Conservation (phyloP, 768 basidiomycete species). For the Lentinula sp. region DNA sequence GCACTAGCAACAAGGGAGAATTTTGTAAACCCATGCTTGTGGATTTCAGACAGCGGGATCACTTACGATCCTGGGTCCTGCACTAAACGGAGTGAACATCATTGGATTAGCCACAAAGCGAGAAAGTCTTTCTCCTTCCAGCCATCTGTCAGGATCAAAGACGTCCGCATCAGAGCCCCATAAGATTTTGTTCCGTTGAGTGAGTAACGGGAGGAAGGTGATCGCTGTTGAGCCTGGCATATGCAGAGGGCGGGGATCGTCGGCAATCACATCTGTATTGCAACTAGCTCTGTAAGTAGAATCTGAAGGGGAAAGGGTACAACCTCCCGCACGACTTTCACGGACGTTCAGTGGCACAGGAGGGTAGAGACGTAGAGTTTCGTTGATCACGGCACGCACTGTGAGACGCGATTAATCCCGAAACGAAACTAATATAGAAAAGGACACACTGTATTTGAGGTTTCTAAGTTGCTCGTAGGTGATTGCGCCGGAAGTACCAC, state of each 20-base stretch:
- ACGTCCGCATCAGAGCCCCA: constrained; percentile 75
- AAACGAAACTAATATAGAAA: neutral
- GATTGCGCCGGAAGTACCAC: constrained; percentile 41
- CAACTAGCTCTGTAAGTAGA: constrained; percentile 24
- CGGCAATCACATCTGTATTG: constrained; percentile 13
- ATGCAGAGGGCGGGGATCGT: constrained; percentile 39
- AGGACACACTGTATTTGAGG: constrained; percentile 58
- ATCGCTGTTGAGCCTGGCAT: constrained; percentile 54
- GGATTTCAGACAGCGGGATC: too few species aligned
- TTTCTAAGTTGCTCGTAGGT: constrained; percentile 52
- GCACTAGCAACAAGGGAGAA: constrained; percentile 34
- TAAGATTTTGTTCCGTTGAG: constrained; percentile 58
- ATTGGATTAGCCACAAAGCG: constrained; percentile 52
- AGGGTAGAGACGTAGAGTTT: constrained; percentile 72
- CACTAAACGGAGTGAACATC: constrained; percentile 73
- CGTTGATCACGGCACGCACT: constrained; percentile 78
- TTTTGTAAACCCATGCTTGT: neutral
- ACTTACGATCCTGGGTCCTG: constrained; percentile 55
- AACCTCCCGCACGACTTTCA: constrained; percentile 43
- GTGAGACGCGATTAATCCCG: constrained; percentile 5
- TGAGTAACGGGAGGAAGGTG: constrained; percentile 55
- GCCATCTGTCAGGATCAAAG: constrained; percentile 80
- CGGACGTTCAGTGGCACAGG: constrained; percentile 73
- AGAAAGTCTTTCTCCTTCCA: constrained; percentile 48
- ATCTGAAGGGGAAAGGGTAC: constrained; percentile 48